These are phyloP conservation scores for Xenoacremonium recifei DNA, from an alignment of 2,329 filamentous ascomycete genomes.

Conservation along the genomic window DNA sequence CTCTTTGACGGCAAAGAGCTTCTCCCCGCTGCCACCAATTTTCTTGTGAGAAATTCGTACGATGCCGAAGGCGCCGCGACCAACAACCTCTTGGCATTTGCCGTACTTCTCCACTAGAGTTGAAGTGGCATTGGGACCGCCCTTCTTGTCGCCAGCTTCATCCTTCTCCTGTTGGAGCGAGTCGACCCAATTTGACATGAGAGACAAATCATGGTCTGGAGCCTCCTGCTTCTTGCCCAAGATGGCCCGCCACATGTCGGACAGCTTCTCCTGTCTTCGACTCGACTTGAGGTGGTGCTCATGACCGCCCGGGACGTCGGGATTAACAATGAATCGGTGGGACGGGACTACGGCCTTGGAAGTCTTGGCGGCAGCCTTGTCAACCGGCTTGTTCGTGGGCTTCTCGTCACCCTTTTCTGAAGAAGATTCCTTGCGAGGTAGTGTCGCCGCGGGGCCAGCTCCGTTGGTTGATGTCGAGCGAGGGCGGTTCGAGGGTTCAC, in stretches of 20 bases:
- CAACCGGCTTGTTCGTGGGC: constrained; percentile 15
- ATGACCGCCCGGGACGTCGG: constrained; percentile 66
- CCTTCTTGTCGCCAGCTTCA: constrained; percentile 77
- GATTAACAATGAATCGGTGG: constrained; percentile 51
- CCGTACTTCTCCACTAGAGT: constrained; percentile 95
- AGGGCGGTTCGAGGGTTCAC: constrained; percentile 32
- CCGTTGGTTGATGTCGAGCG: constrained; percentile 35
- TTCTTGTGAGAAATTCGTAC: constrained; percentile 97
- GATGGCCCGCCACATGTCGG: constrained; percentile 85
- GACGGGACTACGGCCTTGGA: constrained; percentile 33
- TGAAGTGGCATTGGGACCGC: constrained; percentile 64
- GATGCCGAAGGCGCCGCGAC: constrained; percentile 93
- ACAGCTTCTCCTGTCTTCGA: constrained; percentile 90
- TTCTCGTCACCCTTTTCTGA: constrained; percentile 36
- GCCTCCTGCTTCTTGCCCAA: constrained; percentile 77
- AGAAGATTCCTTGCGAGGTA: constrained; percentile 43
- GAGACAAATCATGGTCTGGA: constrained; percentile 78
- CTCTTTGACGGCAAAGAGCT: constrained; percentile 96
- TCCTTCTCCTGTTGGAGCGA: constrained; percentile 88
- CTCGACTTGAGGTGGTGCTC: constrained; percentile 87
- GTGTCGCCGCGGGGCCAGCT: constrained; percentile 32
- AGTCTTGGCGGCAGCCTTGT: constrained; percentile 27
- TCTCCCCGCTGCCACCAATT: constrained; percentile 77
- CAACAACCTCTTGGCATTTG: constrained; percentile 96
- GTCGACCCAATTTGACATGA: constrained; percentile 96